Evolutionary conservation across 2,329 filamentous ascomycete genomes (phyloP), one percentile per base, ranked within the genome.

Genomic region (Xylaria hypoxylon): DNA sequence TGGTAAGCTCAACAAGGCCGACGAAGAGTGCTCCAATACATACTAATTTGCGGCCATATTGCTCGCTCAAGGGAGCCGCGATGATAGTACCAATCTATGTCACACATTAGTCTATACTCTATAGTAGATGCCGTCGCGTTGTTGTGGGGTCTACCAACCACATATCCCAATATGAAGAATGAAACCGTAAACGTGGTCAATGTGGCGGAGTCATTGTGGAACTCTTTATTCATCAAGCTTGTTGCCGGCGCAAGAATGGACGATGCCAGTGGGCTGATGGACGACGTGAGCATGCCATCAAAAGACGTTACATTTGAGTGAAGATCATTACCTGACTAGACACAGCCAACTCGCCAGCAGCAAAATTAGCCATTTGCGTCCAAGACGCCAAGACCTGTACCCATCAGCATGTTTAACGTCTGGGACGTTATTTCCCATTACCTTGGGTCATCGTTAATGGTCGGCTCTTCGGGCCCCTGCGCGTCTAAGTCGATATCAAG

Each of bases 81-180:
- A 69, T 59, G n/a, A 69, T 62, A 8, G 67, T 62, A 26, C 67
- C 67, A 31, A 69, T 31, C 63, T 68, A 52, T n/a, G 17, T 10
- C 4, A 61, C 22, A 22, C 48, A 47, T 10, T 24, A 61, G 52
- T 33, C 4, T 17, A n/a, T n/a, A n/a, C n/a, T n/a, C n/a, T n/a
- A n/a, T n/a, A n/a, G n/a, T n/a, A 24, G 11, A 45, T 61, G 38
- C 31, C 19, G 48, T 40, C n/a, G 4, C 3, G 5, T 19, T 59
- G 38, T 11, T 13, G 13, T 28, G 13, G 35, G n/a, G 28, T 31
- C 28, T 45, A 67, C 56, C 60, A 22, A 67, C 65, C 56, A 66
- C 66, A 40, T 65, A 68, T 59, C 66, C 66, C 24, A 69, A 44
- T 13, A 69, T 67, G 64, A 67, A 69, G 60, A 69, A 64, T 19